Conservation (phyloP, 148 eudicot species). For the Amaranthus palmeri region DNA sequence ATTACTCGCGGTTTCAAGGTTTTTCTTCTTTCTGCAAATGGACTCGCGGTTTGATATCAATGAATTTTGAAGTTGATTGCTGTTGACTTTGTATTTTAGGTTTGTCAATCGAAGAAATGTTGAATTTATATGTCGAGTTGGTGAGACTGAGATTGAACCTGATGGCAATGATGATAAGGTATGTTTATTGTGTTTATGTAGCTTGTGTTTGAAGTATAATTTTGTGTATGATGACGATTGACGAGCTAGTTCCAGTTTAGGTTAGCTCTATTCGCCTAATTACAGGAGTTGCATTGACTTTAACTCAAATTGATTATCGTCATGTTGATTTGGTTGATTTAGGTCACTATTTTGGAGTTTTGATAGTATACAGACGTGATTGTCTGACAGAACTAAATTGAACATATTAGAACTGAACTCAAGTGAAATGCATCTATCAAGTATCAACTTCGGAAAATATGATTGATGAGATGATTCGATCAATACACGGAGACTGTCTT, state of each 20-base stretch:
- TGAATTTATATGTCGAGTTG: slow-evolving; percentile 49
- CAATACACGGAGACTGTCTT: too few species aligned
- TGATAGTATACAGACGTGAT: background rate
- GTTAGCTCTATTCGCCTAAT: background rate
- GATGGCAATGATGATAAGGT: slow-evolving; percentile 58
- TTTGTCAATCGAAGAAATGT: slow-evolving; percentile 32
- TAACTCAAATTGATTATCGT: too few species aligned
- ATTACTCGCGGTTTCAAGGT: slow-evolving; percentile 33
- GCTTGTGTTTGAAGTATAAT: background rate
- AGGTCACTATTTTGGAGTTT: background rate
- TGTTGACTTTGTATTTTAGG: slow-evolving; percentile 24
- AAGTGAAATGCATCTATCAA: too few species aligned
- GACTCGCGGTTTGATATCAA: background rate
- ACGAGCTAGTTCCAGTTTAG: background rate
- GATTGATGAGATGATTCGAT: too few species aligned
- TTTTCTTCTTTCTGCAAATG: background rate
- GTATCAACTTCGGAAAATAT: too few species aligned
- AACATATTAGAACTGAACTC: too few species aligned
- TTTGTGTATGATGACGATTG: background rate
- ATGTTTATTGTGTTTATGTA: background rate
- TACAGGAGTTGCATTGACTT: background rate
- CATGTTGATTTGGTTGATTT: background rate
- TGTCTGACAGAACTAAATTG: background rate
- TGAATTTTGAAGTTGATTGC: background rate
- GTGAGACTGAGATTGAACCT: slow-evolving; percentile 51